Evolutionary conservation across 2,329 filamentous ascomycete species (phyloP).

Genomic region (Scytalidium sp.): DNA sequence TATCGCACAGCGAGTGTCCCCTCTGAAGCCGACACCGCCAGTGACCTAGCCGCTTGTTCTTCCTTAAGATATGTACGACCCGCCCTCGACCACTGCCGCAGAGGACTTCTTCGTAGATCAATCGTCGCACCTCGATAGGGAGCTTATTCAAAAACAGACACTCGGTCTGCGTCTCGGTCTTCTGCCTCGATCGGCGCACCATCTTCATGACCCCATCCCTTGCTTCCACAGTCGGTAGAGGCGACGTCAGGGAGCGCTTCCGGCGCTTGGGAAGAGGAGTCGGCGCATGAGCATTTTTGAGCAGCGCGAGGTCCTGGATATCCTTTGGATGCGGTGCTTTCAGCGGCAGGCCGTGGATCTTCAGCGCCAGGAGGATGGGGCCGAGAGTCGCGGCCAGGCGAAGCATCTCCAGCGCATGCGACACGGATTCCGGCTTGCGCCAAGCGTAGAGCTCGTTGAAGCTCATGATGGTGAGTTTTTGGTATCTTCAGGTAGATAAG

Average conservation of each 20-base stretch:
- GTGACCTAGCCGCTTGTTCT: slow-evolving; percentile 12
- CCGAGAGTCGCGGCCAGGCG: background rate
- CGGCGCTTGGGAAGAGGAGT: slow-evolving; percentile 10
- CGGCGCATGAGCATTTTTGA: slow-evolving; percentile 8
- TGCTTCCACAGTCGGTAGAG: slow-evolving; percentile 12
- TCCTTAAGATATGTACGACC: slow-evolving; percentile 13
- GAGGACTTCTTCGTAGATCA: slow-evolving; percentile 17
- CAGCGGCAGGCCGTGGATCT: background rate
- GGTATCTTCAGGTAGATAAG: no score
- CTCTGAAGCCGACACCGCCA: slow-evolving; percentile 15
- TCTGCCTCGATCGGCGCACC: slow-evolving; percentile 11
- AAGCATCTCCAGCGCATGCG: background rate
- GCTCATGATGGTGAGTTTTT: background rate
- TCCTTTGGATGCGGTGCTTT: background rate
- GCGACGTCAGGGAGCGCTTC: slow-evolving; percentile 14
- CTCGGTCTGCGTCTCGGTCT: slow-evolving; percentile 8
- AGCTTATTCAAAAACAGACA: slow-evolving; percentile 10
- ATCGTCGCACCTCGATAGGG: slow-evolving; percentile 14
- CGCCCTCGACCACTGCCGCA: slow-evolving; percentile 7
- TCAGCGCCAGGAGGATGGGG: background rate
- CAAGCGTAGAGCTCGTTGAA: background rate
- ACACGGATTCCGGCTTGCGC: background rate
- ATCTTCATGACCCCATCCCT: slow-evolving; percentile 6
- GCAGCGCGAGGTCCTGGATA: slow-evolving; percentile 8
- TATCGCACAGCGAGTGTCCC: slow-evolving; percentile 12